Evolutionary conservation across 495 filamentous ascomycete genomes (phyloP).

Genomic region (Echria macrotheca): DNA sequence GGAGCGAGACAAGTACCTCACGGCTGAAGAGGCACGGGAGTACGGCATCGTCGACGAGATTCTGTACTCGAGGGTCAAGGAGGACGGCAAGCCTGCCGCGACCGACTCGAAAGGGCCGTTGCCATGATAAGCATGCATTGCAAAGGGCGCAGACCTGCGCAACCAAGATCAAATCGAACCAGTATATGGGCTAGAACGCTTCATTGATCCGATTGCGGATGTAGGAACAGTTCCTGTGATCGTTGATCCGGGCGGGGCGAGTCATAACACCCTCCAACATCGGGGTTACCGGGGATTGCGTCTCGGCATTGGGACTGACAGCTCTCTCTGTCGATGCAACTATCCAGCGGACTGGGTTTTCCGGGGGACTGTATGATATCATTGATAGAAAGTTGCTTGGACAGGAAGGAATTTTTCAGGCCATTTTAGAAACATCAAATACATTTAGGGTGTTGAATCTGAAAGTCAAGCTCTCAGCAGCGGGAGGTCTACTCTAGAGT

Average conservation of each 20-base stretch:
- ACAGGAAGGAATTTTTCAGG: too few relatives aligned
- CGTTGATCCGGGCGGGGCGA: neutral
- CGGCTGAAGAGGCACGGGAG: constrained; percentile 79
- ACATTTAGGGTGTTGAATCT: too few relatives aligned
- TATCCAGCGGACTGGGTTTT: too few relatives aligned
- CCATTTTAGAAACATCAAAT: too few relatives aligned
- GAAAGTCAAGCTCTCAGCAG: too few relatives aligned
- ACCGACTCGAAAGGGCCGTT: constrained; percentile 17
- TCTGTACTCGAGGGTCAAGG: constrained; percentile 46
- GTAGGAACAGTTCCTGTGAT: neutral
- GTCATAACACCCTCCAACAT: constrained; percentile 2
- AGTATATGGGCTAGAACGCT: too few relatives aligned
- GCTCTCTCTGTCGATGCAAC: too few relatives aligned
- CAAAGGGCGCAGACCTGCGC: constrained; percentile 1
- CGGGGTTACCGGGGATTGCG: neutral
- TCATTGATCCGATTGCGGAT: neutral
- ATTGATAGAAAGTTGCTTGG: too few relatives aligned
- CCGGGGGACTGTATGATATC: too few relatives aligned
- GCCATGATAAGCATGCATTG: constrained; percentile 12
- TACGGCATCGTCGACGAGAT: constrained; percentile 91
- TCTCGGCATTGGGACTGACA: too few relatives aligned
- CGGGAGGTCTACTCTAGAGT: too few relatives aligned
- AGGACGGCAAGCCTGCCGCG: constrained; percentile 21
- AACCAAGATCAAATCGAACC: too few relatives aligned
- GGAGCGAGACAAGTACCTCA: constrained; percentile 94